phyloP scores from a whole-genome alignment of 352 stramenopile genomes.

The Pythium oligandrum region DNA sequence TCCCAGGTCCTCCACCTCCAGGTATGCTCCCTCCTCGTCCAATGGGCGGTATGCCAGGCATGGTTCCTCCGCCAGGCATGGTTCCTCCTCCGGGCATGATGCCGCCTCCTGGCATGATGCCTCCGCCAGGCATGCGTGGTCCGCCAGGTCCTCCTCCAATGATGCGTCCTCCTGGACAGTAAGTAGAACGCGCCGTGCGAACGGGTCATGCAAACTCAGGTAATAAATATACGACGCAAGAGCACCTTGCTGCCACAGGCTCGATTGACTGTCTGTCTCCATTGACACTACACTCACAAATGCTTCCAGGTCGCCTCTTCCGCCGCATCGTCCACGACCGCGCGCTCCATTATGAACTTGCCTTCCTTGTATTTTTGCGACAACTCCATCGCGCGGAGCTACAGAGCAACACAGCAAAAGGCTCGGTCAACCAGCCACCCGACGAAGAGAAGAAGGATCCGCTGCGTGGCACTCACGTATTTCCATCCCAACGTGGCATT shows the following conservation, averaged over 20 bases:
- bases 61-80: constrained; percentile 74
- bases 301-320: constrained; percentile 22
- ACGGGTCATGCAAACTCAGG: background rate
- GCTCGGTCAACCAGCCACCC: constrained; percentile 1
- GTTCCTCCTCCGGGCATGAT: constrained; percentile 61
- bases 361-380: constrained; percentile 86
- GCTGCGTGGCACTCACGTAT: constrained; percentile 43
- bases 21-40: constrained; percentile 63
- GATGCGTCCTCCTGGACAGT: constrained; percentile 77
- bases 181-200: constrained; percentile 16
- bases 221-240: constrained; percentile 9
- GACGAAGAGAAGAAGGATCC: too few relatives aligned
- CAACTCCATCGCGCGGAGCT: constrained; percentile 76
- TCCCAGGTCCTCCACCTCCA: constrained; percentile 39
- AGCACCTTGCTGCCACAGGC: too few relatives aligned
- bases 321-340: constrained; percentile 60
- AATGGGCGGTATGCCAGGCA: constrained; percentile 61
- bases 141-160: constrained; percentile 48
- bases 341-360: constrained; percentile 79
- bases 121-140: constrained; percentile 63
- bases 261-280: too few relatives aligned
- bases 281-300: too few relatives aligned
- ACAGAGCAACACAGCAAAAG: constrained; percentile 2
- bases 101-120: constrained; percentile 76
- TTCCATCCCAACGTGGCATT: constrained; percentile 71